phyloP scores from a whole-genome alignment of 78 protist species.

The Abeoforma whisleri region DNA sequence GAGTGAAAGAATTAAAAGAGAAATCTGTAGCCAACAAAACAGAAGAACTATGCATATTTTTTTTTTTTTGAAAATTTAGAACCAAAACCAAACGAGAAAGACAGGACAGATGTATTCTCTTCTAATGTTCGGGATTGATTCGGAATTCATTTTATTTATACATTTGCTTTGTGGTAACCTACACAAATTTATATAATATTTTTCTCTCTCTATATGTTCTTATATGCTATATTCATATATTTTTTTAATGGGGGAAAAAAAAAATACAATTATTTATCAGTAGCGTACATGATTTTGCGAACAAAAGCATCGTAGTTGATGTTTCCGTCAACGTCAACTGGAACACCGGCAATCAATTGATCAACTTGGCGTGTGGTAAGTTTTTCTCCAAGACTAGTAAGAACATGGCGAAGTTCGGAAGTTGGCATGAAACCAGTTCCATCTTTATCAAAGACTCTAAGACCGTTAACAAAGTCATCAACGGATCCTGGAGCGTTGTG shows the following conservation, averaged over 20 bases:
- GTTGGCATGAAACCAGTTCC: conserved; percentile 63
- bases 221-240: background rate
- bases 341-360: conserved; percentile 19
- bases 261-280: background rate
- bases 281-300: conserved; percentile 36
- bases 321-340: conserved; percentile 34
- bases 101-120: too few relatives aligned
- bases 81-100: too few relatives aligned
- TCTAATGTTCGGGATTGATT: too few relatives aligned
- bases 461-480: conserved; percentile 46
- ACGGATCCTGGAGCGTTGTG: conserved; percentile 18
- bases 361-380: conserved; percentile 67
- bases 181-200: background rate
- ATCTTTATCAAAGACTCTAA: conserved; percentile 69
- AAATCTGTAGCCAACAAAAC: background rate
- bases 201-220: background rate
- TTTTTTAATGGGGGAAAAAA: background rate
- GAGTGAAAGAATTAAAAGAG: background rate
- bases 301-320: conserved; percentile 50
- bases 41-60: background rate
- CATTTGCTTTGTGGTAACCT: background rate
- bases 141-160: too few relatives aligned
- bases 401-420: conserved; percentile 52
- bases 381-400: conserved; percentile 71
- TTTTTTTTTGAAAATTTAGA: too few relatives aligned